Percentiles rank a stretch among this genome's conserved stretches.
phyloP scores from a whole-genome alignment of 306 rosid genomes.

The Psophocarpus tetragonolobus region DNA sequence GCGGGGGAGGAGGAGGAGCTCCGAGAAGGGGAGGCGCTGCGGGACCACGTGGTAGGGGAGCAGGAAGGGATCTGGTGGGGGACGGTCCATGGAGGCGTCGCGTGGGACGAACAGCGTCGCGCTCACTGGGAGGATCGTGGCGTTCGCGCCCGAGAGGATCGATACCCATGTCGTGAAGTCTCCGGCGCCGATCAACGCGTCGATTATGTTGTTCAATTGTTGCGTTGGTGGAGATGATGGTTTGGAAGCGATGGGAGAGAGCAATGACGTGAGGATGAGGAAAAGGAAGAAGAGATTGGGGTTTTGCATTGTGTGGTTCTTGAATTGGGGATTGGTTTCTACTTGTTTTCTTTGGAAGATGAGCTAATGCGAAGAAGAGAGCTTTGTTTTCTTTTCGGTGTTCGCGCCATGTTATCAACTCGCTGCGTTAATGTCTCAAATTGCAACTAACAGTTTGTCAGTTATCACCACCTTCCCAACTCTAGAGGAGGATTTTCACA shows the following conservation, averaged over 20 bases:
- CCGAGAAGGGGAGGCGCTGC: conserved; percentile 67
- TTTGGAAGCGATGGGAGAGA: background rate
- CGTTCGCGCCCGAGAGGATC: conserved; percentile 41
- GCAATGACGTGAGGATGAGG: background rate
- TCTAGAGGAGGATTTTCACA: too few species aligned
- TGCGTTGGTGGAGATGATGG: background rate
- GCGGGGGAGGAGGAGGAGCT: conserved; percentile 58
- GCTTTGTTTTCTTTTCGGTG: too few species aligned
- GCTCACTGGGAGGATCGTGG: conserved; percentile 37
- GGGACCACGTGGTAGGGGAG: conserved; percentile 75
- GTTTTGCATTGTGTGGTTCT: background rate
- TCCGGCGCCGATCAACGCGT: conserved; percentile 64
- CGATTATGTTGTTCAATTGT: conserved; percentile 62
- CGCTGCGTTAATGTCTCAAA: too few species aligned
- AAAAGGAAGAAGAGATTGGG: background rate
- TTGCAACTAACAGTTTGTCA: too few species aligned
- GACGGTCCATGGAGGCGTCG: background rate
- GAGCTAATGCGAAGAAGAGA: too few species aligned
- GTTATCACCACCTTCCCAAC: too few species aligned
- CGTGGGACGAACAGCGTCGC: conserved; percentile 72
- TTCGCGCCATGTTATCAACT: too few species aligned
- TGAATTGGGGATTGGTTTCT: too few species aligned
- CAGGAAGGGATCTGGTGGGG: conserved; percentile 34
- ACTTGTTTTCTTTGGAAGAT: too few species aligned
- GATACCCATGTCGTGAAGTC: conserved; percentile 57